phyloP scores from a whole-genome alignment of 1,284 basidiomycete genomes.

The Fomitopsis palustris region DNA sequence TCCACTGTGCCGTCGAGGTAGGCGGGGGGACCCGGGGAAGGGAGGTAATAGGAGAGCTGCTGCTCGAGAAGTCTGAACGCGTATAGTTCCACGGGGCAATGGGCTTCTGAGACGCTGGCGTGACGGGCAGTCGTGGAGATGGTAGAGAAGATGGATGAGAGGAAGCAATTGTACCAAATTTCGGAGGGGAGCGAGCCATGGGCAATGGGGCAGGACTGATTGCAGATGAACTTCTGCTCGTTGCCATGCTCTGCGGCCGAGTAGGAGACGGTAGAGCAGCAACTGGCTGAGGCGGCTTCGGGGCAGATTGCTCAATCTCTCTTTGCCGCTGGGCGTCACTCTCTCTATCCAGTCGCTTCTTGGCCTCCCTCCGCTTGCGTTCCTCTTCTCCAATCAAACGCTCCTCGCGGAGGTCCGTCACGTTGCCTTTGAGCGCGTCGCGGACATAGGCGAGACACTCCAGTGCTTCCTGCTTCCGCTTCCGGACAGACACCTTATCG shows the following conservation, averaged over 20 bases:
- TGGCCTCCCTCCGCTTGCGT: slow-evolving; percentile 26
- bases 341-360: slow-evolving; percentile 24
- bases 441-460: slow-evolving; percentile 72
- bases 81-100: slow-evolving; percentile 52
- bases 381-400: slow-evolving; percentile 57
- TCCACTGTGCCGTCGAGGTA: slow-evolving; percentile 37
- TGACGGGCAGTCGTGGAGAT: slow-evolving; percentile 1
- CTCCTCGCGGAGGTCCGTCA: slow-evolving; percentile 56
- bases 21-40: slow-evolving; percentile 32
- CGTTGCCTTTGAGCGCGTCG: slow-evolving; percentile 60
- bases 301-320: slow-evolving; percentile 15
- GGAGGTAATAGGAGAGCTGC: slow-evolving; percentile 27
- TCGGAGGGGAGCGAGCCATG: slow-evolving; percentile 8
- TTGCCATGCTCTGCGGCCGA: slow-evolving; percentile 14
- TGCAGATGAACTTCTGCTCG: slow-evolving; percentile 16
- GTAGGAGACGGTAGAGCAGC: slow-evolving; percentile 21
- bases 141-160: slow-evolving; percentile 1
- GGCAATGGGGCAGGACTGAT: slow-evolving; percentile 8
- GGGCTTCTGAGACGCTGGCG: slow-evolving; percentile 15
- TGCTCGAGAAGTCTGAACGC: slow-evolving; percentile 45
- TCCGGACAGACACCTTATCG: slow-evolving; percentile 34
- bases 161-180: slow-evolving; percentile 2
- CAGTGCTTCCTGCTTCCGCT: slow-evolving; percentile 60
- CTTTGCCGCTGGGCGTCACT: slow-evolving; percentile 12
- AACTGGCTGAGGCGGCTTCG: slow-evolving; percentile 25